phyloP scores from a whole-genome alignment of 768 basidiomycete genomes.

The Leucogyrophana mollusca region DNA sequence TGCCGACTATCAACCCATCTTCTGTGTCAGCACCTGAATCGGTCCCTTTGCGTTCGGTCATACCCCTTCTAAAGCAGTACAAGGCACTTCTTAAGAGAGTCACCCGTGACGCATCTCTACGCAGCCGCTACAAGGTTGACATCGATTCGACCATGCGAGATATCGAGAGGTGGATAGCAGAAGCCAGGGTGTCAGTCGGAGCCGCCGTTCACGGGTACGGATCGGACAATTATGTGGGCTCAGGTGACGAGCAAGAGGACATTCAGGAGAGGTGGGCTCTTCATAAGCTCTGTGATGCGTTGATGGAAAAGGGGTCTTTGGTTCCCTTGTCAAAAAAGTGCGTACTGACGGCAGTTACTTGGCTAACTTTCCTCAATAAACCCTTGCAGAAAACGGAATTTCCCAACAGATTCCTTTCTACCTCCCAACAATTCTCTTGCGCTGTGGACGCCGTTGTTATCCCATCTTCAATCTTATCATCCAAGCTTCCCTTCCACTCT shows the following conservation, averaged over 20 bases:
- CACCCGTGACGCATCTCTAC: slow-evolving; percentile 63
- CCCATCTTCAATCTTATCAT: slow-evolving; percentile 57
- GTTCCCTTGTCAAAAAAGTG: slow-evolving; percentile 87
- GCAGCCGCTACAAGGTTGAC: slow-evolving; percentile 46
- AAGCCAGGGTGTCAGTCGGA: slow-evolving; percentile 64
- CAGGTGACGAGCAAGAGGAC: slow-evolving; percentile 39
- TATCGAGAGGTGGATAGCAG: slow-evolving; percentile 77
- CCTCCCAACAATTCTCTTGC: slow-evolving; percentile 54
- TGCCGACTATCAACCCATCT: slow-evolving; percentile 67
- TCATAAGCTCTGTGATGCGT: slow-evolving; percentile 60
- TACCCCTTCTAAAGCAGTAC: slow-evolving; percentile 71
- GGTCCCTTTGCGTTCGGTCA: slow-evolving; percentile 50
- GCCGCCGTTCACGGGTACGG: slow-evolving; percentile 42
- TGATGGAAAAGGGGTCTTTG: slow-evolving; percentile 71
- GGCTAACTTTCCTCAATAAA: slow-evolving; percentile 4
- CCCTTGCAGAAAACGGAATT: slow-evolving; percentile 54
- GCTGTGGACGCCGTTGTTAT: slow-evolving; percentile 67
- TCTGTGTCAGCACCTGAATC: slow-evolving; percentile 30
- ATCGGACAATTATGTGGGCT: slow-evolving; percentile 38
- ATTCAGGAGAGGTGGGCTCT: slow-evolving; percentile 65
- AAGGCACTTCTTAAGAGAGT: slow-evolving; percentile 64
- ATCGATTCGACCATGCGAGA: slow-evolving; percentile 53
- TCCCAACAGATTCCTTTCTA: slow-evolving; percentile 38
- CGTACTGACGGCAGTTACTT: slow-evolving; percentile 14
- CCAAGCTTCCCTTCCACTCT: slow-evolving; percentile 51